Conservation (phyloP, 2,329 filamentous ascomycete genomes). For the Berkeleyomyces basicola region DNA sequence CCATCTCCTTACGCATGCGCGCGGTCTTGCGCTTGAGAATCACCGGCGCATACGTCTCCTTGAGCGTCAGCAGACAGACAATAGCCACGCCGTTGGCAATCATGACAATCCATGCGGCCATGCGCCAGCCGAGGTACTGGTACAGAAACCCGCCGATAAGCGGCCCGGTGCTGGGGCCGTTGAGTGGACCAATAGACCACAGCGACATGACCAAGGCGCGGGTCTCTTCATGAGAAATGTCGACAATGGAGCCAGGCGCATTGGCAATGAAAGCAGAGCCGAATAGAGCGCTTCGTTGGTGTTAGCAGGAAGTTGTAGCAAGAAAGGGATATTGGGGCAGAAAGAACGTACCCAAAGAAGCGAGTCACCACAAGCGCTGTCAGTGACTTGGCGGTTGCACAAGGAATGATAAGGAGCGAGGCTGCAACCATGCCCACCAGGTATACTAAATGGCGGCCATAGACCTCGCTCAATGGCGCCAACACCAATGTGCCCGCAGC, state of each 20-base stretch:
- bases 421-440: constrained; percentile 47
- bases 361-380: constrained; percentile 52
- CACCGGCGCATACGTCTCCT: constrained; percentile 62
- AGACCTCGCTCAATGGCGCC: constrained; percentile 58
- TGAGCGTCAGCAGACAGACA: constrained; percentile 39
- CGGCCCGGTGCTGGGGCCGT: constrained; percentile 36
- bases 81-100: constrained; percentile 52
- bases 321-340: constrained; percentile 9
- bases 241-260: constrained; percentile 64
- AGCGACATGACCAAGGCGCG: constrained; percentile 70
- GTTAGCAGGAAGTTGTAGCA: constrained; percentile 11
- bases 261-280: constrained; percentile 72
- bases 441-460: constrained; percentile 53
- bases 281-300: constrained; percentile 36
- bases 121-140: constrained; percentile 69
- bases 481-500: constrained; percentile 55
- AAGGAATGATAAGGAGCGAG: constrained; percentile 52
- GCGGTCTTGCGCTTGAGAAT: constrained; percentile 52
- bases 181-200: constrained; percentile 72
- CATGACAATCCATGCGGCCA: constrained; percentile 68
- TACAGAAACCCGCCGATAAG: constrained; percentile 55
- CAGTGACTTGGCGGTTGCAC: constrained; percentile 51
- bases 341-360: constrained; percentile 46
- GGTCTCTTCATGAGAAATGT: constrained; percentile 66
- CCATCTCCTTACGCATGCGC: constrained; percentile 46